Conservation (phyloP, 768 basidiomycete species). For the Pulveroboletus frians region DNA sequence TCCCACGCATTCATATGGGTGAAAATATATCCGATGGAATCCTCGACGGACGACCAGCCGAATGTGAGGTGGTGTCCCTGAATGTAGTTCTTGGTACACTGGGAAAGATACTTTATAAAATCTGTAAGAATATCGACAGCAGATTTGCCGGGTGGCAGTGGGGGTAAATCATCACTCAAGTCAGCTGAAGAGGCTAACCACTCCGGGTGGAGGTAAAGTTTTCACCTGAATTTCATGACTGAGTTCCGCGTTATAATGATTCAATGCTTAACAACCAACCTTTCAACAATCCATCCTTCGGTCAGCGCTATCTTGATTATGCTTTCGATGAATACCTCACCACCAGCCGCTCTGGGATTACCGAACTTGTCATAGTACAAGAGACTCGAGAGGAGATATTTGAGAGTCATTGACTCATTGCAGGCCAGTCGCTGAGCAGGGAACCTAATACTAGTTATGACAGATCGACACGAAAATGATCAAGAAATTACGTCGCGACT, state of each 20-base stretch:
- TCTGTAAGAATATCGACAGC: not conserved
- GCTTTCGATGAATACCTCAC: not conserved
- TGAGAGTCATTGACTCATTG: no score
- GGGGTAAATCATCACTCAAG: not conserved
- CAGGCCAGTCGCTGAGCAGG: no score
- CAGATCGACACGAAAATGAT: no score
- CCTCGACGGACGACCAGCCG: conserved; percentile 12
- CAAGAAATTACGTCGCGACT: no score
- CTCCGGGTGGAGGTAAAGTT: not conserved
- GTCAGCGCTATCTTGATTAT: not conserved
- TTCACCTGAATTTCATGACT: not conserved
- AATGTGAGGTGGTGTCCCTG: conserved; percentile 13
- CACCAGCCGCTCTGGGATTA: conserved; percentile 23
- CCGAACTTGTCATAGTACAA: conserved; percentile 37
- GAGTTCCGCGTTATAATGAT: not conserved
- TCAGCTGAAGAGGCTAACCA: conserved; percentile 3
- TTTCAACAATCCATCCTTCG: conserved; percentile 1
- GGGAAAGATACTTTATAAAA: not conserved
- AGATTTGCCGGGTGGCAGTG: not conserved
- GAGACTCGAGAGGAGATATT: conserved; percentile 11
- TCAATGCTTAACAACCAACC: not conserved
- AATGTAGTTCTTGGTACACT: conserved; percentile 10
- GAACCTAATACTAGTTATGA: no score
- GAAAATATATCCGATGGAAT: conserved; percentile 17
- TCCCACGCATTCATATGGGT: conserved; percentile 30